These are phyloP conservation scores for Aspergillus clavatus DNA, from an alignment of 2,329 filamentous ascomycete species.

Conservation along the genomic window DNA sequence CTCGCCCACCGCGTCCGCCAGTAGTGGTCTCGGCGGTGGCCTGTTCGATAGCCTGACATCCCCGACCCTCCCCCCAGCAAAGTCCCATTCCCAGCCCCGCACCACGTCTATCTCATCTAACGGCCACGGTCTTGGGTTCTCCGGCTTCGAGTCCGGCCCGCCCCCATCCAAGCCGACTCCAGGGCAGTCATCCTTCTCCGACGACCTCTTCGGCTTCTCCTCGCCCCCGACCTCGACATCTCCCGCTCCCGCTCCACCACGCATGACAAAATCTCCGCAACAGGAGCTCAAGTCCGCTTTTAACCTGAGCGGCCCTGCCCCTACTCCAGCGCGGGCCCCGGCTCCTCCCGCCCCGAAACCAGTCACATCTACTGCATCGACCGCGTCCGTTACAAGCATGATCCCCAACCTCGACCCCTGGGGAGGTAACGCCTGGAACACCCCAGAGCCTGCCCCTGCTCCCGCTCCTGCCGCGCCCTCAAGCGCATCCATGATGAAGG, in stretches of 20 bases:
- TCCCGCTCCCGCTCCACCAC: constrained; percentile 39
- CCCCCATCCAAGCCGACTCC: constrained; percentile 45
- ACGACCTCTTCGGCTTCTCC: constrained; percentile 76
- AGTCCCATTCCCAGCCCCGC: constrained; percentile 41
- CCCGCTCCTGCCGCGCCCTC: constrained; percentile 39
- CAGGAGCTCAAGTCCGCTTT: constrained; percentile 64
- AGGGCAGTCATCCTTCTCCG: constrained; percentile 54
- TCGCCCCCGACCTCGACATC: constrained; percentile 42
- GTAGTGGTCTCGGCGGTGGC: constrained; percentile 72
- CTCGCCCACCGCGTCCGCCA: constrained; percentile 48
- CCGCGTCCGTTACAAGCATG: constrained; percentile 41
- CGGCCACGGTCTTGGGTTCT: constrained; percentile 62
- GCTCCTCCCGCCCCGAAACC: constrained; percentile 34
- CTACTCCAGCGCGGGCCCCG: constrained; percentile 33
- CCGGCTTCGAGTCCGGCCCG: constrained; percentile 51
- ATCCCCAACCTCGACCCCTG: constrained; percentile 63
- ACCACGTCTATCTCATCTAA: constrained; percentile 52
- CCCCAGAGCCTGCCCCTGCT: constrained; percentile 58
- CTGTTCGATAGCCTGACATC: constrained; percentile 73
- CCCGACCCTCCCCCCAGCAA: constrained; percentile 49
- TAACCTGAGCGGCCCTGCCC: constrained; percentile 57
- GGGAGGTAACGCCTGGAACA: constrained; percentile 81
- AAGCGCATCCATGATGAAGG: constrained; percentile 37
- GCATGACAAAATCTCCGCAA: constrained; percentile 35
- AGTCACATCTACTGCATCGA: constrained; percentile 39